Percentiles rank a stretch among this genome's conserved stretches.
Conservation (phyloP, 179 eudicot genomes). For the Actinidia polygama region DNA sequence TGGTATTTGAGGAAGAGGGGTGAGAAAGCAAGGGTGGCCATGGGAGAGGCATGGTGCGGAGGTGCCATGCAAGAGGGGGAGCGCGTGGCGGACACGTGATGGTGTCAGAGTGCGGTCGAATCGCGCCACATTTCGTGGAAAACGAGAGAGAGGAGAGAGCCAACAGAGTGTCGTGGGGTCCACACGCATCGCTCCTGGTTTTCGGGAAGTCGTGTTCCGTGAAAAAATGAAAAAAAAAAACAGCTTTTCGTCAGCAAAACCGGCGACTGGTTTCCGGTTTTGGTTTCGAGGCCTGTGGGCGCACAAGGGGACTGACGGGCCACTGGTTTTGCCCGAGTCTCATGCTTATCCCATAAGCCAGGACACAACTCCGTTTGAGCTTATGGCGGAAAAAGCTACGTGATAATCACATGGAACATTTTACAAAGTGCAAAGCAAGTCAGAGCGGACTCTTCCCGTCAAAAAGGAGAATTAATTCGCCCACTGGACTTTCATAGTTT, state of each 20-base stretch:
- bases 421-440: too few relatives aligned
- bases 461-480: too few relatives aligned
- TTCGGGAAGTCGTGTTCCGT: constrained; percentile 44
- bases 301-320: constrained; percentile 26
- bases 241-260: constrained; percentile 27
- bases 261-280: constrained; percentile 48
- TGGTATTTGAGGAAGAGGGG: not conserved
- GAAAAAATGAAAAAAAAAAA: not conserved
- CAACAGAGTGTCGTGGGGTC: constrained; percentile 1
- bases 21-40: too few relatives aligned
- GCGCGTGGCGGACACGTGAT: constrained; percentile 67
- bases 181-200: constrained; percentile 57
- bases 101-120: constrained; percentile 71
- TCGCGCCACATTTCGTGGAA: constrained; percentile 65
- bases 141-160: not conserved
- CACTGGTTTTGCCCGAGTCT: constrained; percentile 15
- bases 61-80: constrained; percentile 32
- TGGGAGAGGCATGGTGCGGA: not conserved
- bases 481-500: too few relatives aligned
- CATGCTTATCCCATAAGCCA: constrained; percentile 44
- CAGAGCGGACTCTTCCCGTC: too few relatives aligned
- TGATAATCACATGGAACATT: too few relatives aligned
- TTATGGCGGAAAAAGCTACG: too few relatives aligned
- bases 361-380: constrained; percentile 17
- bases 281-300: constrained; percentile 50